These are phyloP conservation scores for Galeopsis tetrahit DNA, from an alignment of 257 asterid species.

Conservation along the genomic window DNA sequence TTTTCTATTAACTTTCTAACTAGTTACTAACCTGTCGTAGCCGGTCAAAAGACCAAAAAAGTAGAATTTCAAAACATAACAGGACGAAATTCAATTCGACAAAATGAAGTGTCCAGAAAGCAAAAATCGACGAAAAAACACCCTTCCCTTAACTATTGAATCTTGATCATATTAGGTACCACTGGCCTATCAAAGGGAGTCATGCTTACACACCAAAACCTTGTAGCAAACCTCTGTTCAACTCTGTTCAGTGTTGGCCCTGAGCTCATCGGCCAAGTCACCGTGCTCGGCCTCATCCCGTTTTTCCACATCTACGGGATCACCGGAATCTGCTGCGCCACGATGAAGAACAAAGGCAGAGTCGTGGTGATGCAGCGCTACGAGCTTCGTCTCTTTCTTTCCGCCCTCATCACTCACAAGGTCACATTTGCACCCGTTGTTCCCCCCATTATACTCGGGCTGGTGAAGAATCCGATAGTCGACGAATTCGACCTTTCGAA, in stretches of 20 bases:
- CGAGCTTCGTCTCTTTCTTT: conserved; percentile 70
- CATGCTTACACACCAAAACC: conserved; percentile 84
- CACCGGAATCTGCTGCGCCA: conserved; percentile 93
- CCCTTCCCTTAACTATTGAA: too few relatives aligned
- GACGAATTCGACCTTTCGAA: conserved; percentile 77
- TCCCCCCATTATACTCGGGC: conserved; percentile 82
- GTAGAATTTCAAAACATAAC: too few relatives aligned
- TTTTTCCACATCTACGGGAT: conserved; percentile 93
- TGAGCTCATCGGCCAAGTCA: conserved; percentile 73
- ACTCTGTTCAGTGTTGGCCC: conserved; percentile 83
- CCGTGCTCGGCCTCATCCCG: conserved; percentile 82
- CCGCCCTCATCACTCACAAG: conserved; percentile 65
- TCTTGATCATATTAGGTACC: conserved; percentile 49
- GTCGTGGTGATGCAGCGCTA: conserved; percentile 89
- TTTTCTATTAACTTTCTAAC: too few relatives aligned
- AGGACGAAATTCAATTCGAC: too few relatives aligned
- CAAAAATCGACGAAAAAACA: too few relatives aligned
- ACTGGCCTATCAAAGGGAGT: conserved; percentile 94
- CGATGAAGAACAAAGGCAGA: conserved; percentile 83
- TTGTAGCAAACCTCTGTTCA: conserved; percentile 90
- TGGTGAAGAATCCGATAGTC: conserved; percentile 87
- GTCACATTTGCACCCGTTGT: conserved; percentile 88
- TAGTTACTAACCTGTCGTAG: too few relatives aligned
- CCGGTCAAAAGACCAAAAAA: too few relatives aligned
- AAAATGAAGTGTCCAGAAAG: too few relatives aligned